Base-by-base conservation (phyloP, 352 stramenopile genomes). In the Globisporangium alternatum region DNA sequence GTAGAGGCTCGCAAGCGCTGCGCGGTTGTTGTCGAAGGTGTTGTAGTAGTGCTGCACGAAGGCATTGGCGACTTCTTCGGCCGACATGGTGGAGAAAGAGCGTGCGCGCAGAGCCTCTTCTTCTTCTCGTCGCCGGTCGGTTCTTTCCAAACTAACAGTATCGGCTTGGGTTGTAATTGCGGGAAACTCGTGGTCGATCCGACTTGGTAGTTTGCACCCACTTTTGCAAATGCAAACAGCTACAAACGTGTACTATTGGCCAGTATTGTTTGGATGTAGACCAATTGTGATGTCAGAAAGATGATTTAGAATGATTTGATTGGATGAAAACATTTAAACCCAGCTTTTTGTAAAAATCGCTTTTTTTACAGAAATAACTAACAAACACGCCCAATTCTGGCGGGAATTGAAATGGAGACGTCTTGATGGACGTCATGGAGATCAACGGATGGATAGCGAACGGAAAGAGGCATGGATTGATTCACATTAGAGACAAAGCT, bases 1-100 rank as follows among this genome's bases (percentile, higher is more conserved):
- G 74, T 94, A 96, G 65, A 96, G 83, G 61, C 74, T 86, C 35
- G 74, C 78, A 37, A 96, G 76, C 19, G 61, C 77, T 60, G 81
- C 76, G 54, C 84, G 83, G 72, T 96, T 96, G 64, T 71, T 77
- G 74, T 93, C 84, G 69, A 96, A 94, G 56, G 82, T 90, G 52
- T 73, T 83, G 82, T 96, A 96, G 72, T 95, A 96, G 77, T 94
- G 86, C 73, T 89, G 76, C 67, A 93, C 82, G 68, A 96, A 96
- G 60, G 84, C 83, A 53, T 91, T 90, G 53, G 85, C 88, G 65
- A 96, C 82, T 2, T 94, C 83, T 66, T 93, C 78, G 22, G 85
- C 86, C 61, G 85, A 93, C 88, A 96, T 96, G 69, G 33, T 82
- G 55, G 44, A 39, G 52, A 31, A 35, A 44, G 33, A 56, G 21